These are phyloP conservation scores for Craspedostauros australis DNA, from an alignment of 108 stramenopile species.

Conservation along the genomic window DNA sequence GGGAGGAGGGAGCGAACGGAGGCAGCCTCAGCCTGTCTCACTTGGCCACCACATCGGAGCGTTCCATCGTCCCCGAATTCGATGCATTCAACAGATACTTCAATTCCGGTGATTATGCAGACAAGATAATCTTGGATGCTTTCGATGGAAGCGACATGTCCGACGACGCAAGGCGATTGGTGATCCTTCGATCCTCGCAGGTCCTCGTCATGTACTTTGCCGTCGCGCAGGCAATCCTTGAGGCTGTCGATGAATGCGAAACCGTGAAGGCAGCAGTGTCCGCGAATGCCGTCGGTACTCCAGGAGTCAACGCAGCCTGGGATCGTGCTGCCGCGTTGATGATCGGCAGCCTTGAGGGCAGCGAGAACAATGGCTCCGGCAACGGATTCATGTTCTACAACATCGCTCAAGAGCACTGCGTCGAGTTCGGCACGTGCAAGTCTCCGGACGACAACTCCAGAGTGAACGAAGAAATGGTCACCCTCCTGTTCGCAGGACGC, in stretches of 20 bases:
- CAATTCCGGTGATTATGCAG: slow-evolving; percentile 38
- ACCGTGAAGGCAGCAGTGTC: not conserved
- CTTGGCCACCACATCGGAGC: slow-evolving; percentile 34
- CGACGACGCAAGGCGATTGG: slow-evolving; percentile 28
- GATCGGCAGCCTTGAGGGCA: slow-evolving; percentile 38
- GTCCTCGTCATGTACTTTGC: slow-evolving; percentile 55
- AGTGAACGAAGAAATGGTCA: slow-evolving; percentile 33
- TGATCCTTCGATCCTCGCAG: slow-evolving; percentile 31
- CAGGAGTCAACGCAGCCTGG: slow-evolving; percentile 5
- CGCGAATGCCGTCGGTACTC: not conserved
- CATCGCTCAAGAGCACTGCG: slow-evolving; percentile 54
- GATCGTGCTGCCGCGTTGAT: slow-evolving; percentile 53
- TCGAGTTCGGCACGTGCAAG: slow-evolving; percentile 48
- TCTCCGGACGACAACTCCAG: slow-evolving; percentile 7
- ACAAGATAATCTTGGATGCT: slow-evolving; percentile 37
- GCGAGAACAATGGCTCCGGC: slow-evolving; percentile 19
- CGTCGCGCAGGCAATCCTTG: slow-evolving; percentile 30
- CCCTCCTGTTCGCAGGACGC: slow-evolving; percentile 48
- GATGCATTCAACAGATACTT: slow-evolving; percentile 35
- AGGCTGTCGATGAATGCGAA: slow-evolving; percentile 30
- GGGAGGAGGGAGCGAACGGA: not conserved
- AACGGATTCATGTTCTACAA: slow-evolving; percentile 41
- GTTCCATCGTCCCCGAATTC: slow-evolving; percentile 44
- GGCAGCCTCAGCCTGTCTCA: slow-evolving; percentile 8
- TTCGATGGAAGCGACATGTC: slow-evolving; percentile 6